These are phyloP conservation scores for Penicillium simplicissimum DNA, from an alignment of 495 filamentous ascomycete genomes.

Conservation along the genomic window DNA sequence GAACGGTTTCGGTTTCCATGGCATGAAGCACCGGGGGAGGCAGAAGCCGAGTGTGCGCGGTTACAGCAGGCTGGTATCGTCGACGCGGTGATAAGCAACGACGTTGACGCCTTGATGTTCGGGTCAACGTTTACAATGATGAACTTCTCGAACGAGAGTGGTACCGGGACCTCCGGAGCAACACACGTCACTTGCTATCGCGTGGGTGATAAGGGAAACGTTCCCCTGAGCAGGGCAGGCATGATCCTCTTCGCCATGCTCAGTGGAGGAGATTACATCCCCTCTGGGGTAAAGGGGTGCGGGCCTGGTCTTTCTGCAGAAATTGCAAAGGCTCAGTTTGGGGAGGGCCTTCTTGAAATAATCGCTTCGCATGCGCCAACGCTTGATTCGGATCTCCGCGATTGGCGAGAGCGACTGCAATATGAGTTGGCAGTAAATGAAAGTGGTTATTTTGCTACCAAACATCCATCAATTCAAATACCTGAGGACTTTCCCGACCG, in stretches of 20 bases:
- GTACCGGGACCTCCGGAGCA: conserved; percentile 61
- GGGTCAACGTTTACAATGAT: conserved; percentile 75
- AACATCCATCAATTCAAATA: conserved; percentile 70
- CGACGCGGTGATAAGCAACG: conserved; percentile 94
- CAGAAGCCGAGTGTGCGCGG: conserved; percentile 93
- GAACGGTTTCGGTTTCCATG: conserved; percentile 80
- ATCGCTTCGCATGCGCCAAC: conserved; percentile 51
- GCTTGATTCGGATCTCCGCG: conserved; percentile 47
- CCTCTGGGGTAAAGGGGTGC: conserved; percentile 83
- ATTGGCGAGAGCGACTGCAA: conserved; percentile 74
- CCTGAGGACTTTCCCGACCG: conserved; percentile 80
- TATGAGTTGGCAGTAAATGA: conserved; percentile 83
- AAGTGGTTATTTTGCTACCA: conserved; percentile 74
- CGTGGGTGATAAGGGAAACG: conserved; percentile 43
- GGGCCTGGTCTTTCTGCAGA: conserved; percentile 86
- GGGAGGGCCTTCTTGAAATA: conserved; percentile 67
- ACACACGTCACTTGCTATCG: conserved; percentile 86
- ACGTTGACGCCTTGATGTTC: conserved; percentile 99
- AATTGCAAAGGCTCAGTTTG: conserved; percentile 87
- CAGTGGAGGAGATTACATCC: conserved; percentile 93
- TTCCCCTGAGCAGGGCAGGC: conserved; percentile 73
- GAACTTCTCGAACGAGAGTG: conserved; percentile 78
- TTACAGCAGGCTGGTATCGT: conserved; percentile 83
- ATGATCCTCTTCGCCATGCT: conserved; percentile 96
- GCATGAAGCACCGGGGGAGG: conserved; percentile 91